Evolutionary conservation across 2,329 filamentous ascomycete genomes (phyloP), one percentile per base, ranked within the genome.

Genomic region (Fonsecaea pedrosoi): DNA sequence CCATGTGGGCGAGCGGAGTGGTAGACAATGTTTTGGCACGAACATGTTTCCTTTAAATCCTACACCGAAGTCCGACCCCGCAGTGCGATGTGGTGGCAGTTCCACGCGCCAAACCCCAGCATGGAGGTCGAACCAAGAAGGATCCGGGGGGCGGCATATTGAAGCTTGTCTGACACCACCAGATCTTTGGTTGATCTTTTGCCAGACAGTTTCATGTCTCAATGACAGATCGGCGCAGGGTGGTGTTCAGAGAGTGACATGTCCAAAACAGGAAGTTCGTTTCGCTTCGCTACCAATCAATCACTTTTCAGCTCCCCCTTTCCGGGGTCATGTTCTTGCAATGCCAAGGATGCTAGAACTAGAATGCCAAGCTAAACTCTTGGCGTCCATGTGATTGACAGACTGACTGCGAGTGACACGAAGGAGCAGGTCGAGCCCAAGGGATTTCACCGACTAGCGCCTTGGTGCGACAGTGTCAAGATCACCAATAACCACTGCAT

Each of bases 241-340:
- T 50, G 45, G 45, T 25, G 45, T 25, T 25, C 25, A 25, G 25
- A 25, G 1, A 25, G 38, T 42, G 38, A 42, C n/a, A 15, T 25
- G 4, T 45, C 9, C 40, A 18, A 18, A 18, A 42, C 2, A 15
- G 38, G 38, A 45, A 45, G 40, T 45, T 59, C 56, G 56, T 21
- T 15, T 50, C 21, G 40, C 40, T 59, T 59, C 30, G 56, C 21
- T 25, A 12, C 56, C 56, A 59, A 59, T 59, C 56, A 59, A 45
- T 4, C 38, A 5, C 48, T 45, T 45, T 38, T 13, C 15, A 30
- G 25, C 40, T 59, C 15, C 10, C 18, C 40, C 30, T 32, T n/a
- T 4, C 37, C 8, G 2, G 12, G 12, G 37, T 18, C 10, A 12
- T 8, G 34, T 42, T 30, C n/a, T n/a, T 6, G 15, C 15, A 18